Evolutionary conservation across 306 rosid genomes (phyloP).

Genomic region (Malus domestica): ASM211411v1 NC_041792.1:29694407-29694906

Average conservation of each 20-base stretch:
- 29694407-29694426: slow-evolving; percentile 1
- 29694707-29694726: background rate
- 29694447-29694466: background rate
- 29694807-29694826: background rate
- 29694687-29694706: background rate
- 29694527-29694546: background rate
- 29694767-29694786: background rate
- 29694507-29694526: background rate
- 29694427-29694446: background rate
- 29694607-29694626: background rate
- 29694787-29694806: background rate
- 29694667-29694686: background rate
- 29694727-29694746: background rate
- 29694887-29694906: background rate
- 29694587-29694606: background rate
- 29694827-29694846: background rate
- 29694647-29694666: background rate
- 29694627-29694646: background rate
- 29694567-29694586: background rate
- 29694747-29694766: background rate
- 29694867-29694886: background rate
- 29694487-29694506: background rate
- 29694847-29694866: background rate
- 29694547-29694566: background rate
- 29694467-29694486: background rate